phyloP scores from a whole-genome alignment of 495 filamentous ascomycete genomes.

The Trichoderma reesei region DNA sequence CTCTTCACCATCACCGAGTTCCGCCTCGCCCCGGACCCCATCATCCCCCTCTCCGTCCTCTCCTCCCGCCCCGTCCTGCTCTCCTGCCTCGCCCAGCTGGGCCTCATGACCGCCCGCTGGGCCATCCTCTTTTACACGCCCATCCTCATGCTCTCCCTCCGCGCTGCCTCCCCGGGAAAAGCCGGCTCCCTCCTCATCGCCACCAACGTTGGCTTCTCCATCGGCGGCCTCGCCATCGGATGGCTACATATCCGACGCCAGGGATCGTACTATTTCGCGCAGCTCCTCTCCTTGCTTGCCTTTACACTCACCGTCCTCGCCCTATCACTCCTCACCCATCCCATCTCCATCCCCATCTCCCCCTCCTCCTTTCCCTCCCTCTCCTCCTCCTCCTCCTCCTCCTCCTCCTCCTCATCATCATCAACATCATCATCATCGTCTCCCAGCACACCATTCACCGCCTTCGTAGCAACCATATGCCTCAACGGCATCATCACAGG shows the following conservation, averaged over 20 bases:
- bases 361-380: too few species aligned
- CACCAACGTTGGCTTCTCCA: conserved; percentile 64
- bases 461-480: conserved; percentile 50
- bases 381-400: too few species aligned
- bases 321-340: too few species aligned
- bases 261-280: conserved; percentile 56
- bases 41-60: conserved; percentile 59
- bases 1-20: conserved; percentile 54
- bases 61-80: conserved; percentile 53
- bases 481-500: conserved; percentile 60
- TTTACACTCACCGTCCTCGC: conserved; percentile 41
- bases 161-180: conserved; percentile 50
- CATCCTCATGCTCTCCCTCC: conserved; percentile 62
- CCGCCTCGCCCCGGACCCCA: conserved; percentile 47
- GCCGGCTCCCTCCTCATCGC: conserved; percentile 66
- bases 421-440: conserved; percentile 40
- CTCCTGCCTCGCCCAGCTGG: conserved; percentile 57
- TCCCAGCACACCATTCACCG: conserved; percentile 27
- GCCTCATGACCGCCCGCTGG: conserved; percentile 70
- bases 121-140: conserved; percentile 68
- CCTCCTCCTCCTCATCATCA: too few species aligned
- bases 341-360: too few species aligned
- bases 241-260: conserved; percentile 57
- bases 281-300: conserved; percentile 38
- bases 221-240: conserved; percentile 59